A percentile compares a stretch with the other conserved stretches of the same genome.
These are phyloP conservation scores for Escovopsis sp. DNA, from an alignment of 2,329 filamentous ascomycete species.

Conservation along the genomic window DNA sequence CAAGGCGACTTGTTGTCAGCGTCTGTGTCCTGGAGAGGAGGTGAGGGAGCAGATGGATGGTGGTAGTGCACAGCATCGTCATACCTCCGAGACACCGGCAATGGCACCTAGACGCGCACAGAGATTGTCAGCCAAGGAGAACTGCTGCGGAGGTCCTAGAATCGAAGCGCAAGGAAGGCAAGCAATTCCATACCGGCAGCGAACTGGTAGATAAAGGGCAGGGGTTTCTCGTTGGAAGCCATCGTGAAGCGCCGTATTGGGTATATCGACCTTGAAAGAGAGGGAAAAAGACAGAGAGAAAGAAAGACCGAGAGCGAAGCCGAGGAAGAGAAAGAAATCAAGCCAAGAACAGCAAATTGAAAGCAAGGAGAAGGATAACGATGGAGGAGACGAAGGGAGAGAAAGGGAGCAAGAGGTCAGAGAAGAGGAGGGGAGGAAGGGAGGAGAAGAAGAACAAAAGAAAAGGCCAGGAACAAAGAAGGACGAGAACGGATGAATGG, in stretches of 20 bases:
- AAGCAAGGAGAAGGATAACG: too few relatives aligned
- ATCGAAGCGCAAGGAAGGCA: not conserved
- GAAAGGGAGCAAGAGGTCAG: not conserved
- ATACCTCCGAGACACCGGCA: conserved; percentile 91
- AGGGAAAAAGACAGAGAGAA: not conserved
- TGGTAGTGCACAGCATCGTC: too few relatives aligned
- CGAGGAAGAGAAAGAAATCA: conserved; percentile 12
- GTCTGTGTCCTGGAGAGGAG: too few relatives aligned
- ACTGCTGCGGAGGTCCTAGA: not conserved
- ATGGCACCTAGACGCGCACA: conserved; percentile 52
- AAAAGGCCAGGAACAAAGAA: not conserved
- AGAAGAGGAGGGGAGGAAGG: conserved; percentile 4
- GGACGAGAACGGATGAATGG: too few relatives aligned
- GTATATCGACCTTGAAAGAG: not conserved
- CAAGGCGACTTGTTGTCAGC: conserved; percentile 3
- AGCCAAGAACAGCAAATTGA: conserved; percentile 5
- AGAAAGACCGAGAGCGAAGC: not conserved
- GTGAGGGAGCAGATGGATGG: not conserved
- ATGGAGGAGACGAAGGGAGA: conserved; percentile 7
- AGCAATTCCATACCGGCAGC: conserved; percentile 49
- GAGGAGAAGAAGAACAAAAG: not conserved
- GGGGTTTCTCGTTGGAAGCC: conserved; percentile 50
- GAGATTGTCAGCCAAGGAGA: conserved; percentile 5
- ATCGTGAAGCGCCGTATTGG: conserved; percentile 28
- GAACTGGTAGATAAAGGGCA: conserved; percentile 92